Evolutionary conservation across 2,329 filamentous ascomycete genomes (phyloP).

Genomic region (Phialocephala subalpina): DNA sequence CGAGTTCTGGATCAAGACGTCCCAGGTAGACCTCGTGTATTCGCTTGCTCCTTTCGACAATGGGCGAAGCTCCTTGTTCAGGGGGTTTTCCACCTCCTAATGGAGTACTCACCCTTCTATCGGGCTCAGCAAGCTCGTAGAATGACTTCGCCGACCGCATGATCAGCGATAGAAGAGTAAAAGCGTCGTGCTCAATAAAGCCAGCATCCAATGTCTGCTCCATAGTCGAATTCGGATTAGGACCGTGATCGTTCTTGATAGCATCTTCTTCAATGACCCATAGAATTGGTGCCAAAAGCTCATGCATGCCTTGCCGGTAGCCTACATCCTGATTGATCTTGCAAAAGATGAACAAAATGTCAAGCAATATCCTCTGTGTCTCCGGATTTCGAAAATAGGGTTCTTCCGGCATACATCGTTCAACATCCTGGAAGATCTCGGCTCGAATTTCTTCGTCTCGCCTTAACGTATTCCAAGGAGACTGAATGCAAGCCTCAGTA

Average conservation of each 20-base stretch:
- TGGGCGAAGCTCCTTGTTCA: conserved; percentile 64
- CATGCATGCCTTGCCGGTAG: conserved; percentile 99
- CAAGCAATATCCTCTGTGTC: conserved; percentile 82
- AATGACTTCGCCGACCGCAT: conserved; percentile 90
- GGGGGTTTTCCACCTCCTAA: conserved; percentile 26
- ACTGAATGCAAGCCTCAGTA: conserved; percentile 58
- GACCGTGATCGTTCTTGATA: conserved; percentile 56
- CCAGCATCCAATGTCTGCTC: conserved; percentile 72
- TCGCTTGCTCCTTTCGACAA: conserved; percentile 84
- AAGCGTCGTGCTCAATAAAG: conserved; percentile 91
- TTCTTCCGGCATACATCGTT: conserved; percentile 88
- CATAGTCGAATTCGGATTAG: conserved; percentile 53
- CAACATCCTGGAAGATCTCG: conserved; percentile 95
- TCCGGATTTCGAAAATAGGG: conserved; percentile 83
- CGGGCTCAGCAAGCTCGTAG: conserved; percentile 68
- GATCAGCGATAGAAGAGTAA: conserved; percentile 81
- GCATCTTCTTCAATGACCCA: conserved; percentile 87
- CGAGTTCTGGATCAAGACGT: conserved; percentile 83
- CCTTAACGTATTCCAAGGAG: conserved; percentile 88
- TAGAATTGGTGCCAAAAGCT: conserved; percentile 88
- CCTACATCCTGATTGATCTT: conserved; percentile 87
- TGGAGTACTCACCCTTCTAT: conserved; percentile 49
- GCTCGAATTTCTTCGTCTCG: conserved; percentile 83
- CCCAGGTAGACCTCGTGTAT: conserved; percentile 86
- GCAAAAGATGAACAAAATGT: conserved; percentile 93